Percentiles rank a stretch among this genome's conserved stretches.
These are phyloP conservation scores for Gyrodon lividus DNA, from an alignment of 768 basidiomycete species.

Conservation along the genomic window DNA sequence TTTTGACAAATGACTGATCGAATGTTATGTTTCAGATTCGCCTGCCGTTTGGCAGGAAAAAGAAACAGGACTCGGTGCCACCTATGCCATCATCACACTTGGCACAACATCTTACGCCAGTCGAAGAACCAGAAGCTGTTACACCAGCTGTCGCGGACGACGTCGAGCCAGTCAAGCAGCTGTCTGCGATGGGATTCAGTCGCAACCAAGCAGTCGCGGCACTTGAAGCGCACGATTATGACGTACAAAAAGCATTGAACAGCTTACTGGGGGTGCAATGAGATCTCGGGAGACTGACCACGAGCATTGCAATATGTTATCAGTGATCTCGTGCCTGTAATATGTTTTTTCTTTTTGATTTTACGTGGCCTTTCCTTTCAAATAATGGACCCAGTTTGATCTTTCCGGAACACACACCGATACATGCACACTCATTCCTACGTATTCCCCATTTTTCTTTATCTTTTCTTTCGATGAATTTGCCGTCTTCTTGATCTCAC, in stretches of 20 bases:
- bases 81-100: conserved; percentile 37
- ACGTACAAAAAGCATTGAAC: conserved; percentile 77
- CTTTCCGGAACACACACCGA: conserved; percentile 28
- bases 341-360: conserved; percentile 2
- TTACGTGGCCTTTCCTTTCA: conserved; percentile 16
- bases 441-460: conserved; percentile 3
- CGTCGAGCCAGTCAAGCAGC: conserved; percentile 71
- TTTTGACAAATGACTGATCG: conserved; percentile 8
- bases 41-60: conserved; percentile 75
- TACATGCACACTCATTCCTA: conserved; percentile 31
- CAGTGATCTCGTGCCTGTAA: conserved; percentile 20
- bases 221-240: conserved; percentile 81
- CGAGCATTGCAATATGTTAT: conserved; percentile 15
- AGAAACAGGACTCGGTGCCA: conserved; percentile 57
- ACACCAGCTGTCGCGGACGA: conserved; percentile 69
- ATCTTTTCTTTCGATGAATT: conserved; percentile 13
- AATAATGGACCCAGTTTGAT: conserved; percentile 15
- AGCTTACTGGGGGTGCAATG: conserved; percentile 51
- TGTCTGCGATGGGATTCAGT: conserved; percentile 90
- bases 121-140: conserved; percentile 39
- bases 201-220: conserved; percentile 79
- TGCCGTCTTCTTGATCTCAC: conserved; percentile 7
- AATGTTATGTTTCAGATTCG: conserved; percentile 48
- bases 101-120: conserved; percentile 40
- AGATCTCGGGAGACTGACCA: conserved; percentile 2